These are phyloP conservation scores for Papiliotrema fonsecae DNA, from an alignment of 1,284 basidiomycete species.

Conservation along the genomic window DNA sequence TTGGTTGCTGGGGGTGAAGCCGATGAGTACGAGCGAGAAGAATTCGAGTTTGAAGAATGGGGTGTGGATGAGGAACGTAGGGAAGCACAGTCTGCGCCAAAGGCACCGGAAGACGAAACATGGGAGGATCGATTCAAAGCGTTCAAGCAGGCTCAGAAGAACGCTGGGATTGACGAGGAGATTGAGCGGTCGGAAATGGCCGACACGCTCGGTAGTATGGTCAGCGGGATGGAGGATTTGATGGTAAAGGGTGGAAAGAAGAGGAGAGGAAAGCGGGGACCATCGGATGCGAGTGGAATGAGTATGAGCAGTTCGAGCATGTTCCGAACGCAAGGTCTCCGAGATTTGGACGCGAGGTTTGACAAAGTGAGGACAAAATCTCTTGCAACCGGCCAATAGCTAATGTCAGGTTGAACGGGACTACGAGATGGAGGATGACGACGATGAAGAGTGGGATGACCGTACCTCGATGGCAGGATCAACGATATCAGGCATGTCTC, in stretches of 20 bases:
- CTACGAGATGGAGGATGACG: constrained; percentile 58
- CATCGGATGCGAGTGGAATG: constrained; percentile 77
- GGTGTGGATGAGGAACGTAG: constrained; percentile 44
- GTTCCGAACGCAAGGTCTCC: constrained; percentile 84
- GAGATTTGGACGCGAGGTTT: constrained; percentile 86
- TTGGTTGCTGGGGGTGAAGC: constrained; percentile 55
- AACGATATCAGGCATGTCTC: constrained; percentile 17
- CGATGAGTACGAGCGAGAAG: constrained; percentile 44
- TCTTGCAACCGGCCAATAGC: background rate
- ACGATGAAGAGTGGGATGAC: constrained; percentile 54
- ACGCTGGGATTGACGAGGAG: constrained; percentile 31
- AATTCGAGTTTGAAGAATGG: constrained; percentile 68
- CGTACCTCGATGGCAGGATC: constrained; percentile 37
- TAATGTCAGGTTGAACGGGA: constrained; percentile 62
- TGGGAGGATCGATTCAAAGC: constrained; percentile 74
- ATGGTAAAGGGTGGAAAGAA: constrained; percentile 69
- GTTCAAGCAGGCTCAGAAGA: constrained; percentile 56
- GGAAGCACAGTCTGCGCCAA: constrained; percentile 29
- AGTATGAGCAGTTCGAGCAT: constrained; percentile 97
- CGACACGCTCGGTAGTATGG: constrained; percentile 71
- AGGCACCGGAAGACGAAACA: constrained; percentile 42
- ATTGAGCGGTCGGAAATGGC: constrained; percentile 63
- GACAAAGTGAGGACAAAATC: constrained; percentile 63
- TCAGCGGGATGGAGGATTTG: constrained; percentile 55
- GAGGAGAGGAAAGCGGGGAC: constrained; percentile 63